Conservation (phyloP, 805 yeast species). For the Myxozyma geophila region DNA sequence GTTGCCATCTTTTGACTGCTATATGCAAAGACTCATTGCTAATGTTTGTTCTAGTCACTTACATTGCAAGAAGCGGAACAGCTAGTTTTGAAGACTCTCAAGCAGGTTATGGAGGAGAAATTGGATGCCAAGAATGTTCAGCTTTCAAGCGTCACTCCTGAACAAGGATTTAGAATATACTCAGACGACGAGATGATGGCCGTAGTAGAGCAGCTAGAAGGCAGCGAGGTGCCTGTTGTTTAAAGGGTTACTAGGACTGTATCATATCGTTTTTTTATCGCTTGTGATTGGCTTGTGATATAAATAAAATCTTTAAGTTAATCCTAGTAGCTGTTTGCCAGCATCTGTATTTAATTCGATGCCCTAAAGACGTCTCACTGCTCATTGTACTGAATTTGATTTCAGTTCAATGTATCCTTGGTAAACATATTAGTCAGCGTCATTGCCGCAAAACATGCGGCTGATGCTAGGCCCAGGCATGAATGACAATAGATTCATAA, state of each 20-base stretch:
- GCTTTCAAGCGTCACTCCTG: conserved; percentile 87
- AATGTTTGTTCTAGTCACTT: conserved; percentile 54
- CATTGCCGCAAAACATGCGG: neutral
- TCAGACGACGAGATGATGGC: conserved; percentile 79
- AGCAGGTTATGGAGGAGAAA: conserved; percentile 99
- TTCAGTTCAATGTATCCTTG: too few species aligned
- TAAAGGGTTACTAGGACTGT: neutral
- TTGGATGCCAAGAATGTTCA: conserved; percentile 94
- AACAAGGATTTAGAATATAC: conserved; percentile 83
- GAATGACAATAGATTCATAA: too few species aligned
- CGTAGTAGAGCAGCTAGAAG: conserved; percentile 67
- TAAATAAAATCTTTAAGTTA: too few species aligned
- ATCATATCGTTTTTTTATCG: neutral
- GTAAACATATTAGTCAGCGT: neutral
- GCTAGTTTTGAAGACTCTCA: conserved; percentile 81
- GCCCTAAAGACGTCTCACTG: too few species aligned
- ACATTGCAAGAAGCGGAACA: conserved; percentile 92
- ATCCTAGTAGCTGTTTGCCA: too few species aligned
- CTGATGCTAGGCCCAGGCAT: too few species aligned
- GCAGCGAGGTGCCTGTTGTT: conserved; percentile 22
- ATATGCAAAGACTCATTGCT: neutral
- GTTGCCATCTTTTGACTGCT: neutral
- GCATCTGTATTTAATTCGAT: too few species aligned
- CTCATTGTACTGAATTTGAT: too few species aligned
- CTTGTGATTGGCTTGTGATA: neutral